phyloP scores from a whole-genome alignment of 768 basidiomycete species.

The Kwoniella pini region DNA sequence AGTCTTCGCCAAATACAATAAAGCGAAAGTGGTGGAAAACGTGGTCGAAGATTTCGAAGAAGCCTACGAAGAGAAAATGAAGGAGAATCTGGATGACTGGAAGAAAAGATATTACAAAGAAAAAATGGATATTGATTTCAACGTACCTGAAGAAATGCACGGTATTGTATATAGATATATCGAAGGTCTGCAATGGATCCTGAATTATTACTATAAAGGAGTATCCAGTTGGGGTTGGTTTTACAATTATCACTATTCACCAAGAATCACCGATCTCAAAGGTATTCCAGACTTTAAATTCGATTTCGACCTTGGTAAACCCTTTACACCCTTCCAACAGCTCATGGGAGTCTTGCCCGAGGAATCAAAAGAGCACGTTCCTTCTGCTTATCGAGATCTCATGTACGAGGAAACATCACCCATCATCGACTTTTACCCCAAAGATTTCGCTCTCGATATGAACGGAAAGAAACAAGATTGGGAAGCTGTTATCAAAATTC shows the following conservation, averaged over 20 bases:
- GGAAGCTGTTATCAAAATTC: slow-evolving; percentile 99
- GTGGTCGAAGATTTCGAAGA: slow-evolving; percentile 69
- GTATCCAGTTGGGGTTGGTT: slow-evolving; percentile 99
- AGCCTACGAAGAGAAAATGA: slow-evolving; percentile 68
- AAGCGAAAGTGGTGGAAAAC: slow-evolving; percentile 73
- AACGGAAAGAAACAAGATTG: slow-evolving; percentile 99
- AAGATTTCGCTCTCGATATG: slow-evolving; percentile 85
- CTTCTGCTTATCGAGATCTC: slow-evolving; percentile 80
- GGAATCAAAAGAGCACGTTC: slow-evolving; percentile 86
- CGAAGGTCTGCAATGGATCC: slow-evolving; percentile 97
- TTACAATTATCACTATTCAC: slow-evolving; percentile 97
- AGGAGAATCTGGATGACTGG: slow-evolving; percentile 89
- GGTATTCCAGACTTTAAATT: slow-evolving; percentile 78
- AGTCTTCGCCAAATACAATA: slow-evolving; percentile 83
- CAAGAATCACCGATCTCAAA: slow-evolving; percentile 77
- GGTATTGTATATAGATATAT: slow-evolving; percentile 77
- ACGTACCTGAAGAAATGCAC: slow-evolving; percentile 65
- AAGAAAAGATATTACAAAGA: slow-evolving; percentile 85
- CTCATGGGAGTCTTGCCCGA: slow-evolving; percentile 96
- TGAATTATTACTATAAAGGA: slow-evolving; percentile 98
- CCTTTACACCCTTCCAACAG: slow-evolving; percentile 92
- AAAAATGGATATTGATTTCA: slow-evolving; percentile 79
- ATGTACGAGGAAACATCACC: slow-evolving; percentile 83
- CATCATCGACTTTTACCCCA: slow-evolving; percentile 91
- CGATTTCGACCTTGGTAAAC: slow-evolving; percentile 78